Base-by-base conservation (phyloP, 1,139 yeast genomes). In the Hemisphaericaspora lyxosophila region DNA sequence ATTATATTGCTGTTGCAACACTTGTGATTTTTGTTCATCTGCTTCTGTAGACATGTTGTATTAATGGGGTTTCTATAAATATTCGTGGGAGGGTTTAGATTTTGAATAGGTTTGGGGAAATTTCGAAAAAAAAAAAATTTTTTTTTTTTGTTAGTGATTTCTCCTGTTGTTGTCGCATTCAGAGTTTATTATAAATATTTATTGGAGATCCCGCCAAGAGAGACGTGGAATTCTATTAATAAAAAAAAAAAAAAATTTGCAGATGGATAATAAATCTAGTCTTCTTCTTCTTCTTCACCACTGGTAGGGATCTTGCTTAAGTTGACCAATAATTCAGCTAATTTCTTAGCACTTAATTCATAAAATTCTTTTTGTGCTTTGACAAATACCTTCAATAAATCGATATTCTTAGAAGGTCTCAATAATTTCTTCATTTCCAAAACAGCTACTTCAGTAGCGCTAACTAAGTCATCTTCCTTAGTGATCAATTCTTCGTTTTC, bases 401-500 rank as follows among this genome's bases (percentile, higher is more conserved):
- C 71, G 36, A 85, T 70, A 38, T 80, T 69, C 57, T 81, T 84
- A 11, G 80, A 68, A 27, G 90, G 88, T 45, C 75, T 78, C 51
- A 85, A 78, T 42, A 85, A 67, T 46, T 73, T 77, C 59, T 82
- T 80, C 92, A 85, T 84, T 40, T 79, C 79, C 50, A 78, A 75
- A n/a, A 83, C 92, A 1, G 92, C 92, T 23, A 72, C 67, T 42
- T 83, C 83, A 7, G 89, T 85, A 18, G 87, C 85, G 51, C 82
- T 75, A 23, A 85, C 92, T 50, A 85, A 74, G 45, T 82, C 90
- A 55, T 85, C 95, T 60, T 85, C 95, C 48, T 76, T 73, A 32
- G 72, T 64, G 48, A 84, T 88, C 48, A 84, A 64, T 39, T 76
- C 79, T 45, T 72, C 75, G 48, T 70, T 68, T 47, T 76, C 70